Conservation (phyloP, 345 rosid species). For the Brassica cretica region DNA sequence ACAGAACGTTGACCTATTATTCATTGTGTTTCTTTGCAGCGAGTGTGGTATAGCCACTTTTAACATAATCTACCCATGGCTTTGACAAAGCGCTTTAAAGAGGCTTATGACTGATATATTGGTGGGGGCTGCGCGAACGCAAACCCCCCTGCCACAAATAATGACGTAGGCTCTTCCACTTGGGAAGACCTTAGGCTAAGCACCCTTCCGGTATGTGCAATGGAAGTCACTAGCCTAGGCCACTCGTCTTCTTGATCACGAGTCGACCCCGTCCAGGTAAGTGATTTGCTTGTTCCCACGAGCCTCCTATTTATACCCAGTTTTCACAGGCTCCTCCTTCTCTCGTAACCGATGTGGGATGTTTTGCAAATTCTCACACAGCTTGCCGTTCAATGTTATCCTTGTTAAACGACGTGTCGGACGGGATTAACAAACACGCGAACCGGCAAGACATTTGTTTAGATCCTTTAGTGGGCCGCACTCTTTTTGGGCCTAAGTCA, state of each 20-base stretch:
- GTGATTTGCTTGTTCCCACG: fast-evolving
- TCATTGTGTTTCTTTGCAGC: no score
- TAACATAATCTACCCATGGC: no score
- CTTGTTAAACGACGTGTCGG: conserved; percentile 5
- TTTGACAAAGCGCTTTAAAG: no score
- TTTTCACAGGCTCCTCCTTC: background rate
- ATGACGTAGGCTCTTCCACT: conserved; percentile 64
- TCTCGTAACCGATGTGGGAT: conserved; percentile 29
- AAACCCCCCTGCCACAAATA: conserved; percentile 63
- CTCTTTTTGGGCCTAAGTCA: background rate
- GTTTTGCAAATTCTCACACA: background rate
- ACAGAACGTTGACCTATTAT: no score
- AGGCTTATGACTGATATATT: no score
- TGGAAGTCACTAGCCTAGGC: conserved; percentile 46
- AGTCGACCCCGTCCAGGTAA: conserved; percentile 51
- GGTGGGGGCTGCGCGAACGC: conserved; percentile 65
- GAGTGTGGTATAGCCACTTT: no score
- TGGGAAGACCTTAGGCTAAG: conserved; percentile 47
- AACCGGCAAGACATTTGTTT: background rate
- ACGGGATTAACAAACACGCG: background rate
- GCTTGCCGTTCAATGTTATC: background rate
- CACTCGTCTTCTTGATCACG: conserved; percentile 40
- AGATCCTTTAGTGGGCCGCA: conserved; percentile 5
- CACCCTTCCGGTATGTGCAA: conserved; percentile 42
- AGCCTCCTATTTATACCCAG: background rate